Evolutionary conservation across 495 filamentous ascomycete genomes (phyloP), one percentile per base, ranked within the genome.

Genomic region (Schizothecium vesticola): DNA sequence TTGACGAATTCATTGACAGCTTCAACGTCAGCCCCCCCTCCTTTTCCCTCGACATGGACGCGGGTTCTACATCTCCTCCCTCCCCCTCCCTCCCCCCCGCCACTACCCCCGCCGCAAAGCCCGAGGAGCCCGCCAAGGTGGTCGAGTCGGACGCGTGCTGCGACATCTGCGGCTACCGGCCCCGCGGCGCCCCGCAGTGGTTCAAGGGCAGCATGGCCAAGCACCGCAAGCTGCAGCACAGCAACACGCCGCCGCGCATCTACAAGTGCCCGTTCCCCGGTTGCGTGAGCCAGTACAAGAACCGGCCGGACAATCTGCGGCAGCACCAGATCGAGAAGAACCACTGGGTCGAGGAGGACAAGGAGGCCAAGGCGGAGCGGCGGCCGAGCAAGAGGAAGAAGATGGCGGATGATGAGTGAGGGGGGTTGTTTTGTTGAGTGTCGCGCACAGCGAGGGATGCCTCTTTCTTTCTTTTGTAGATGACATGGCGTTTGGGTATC

Each of bases 181-280:
- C 82, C 2, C 81, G 82, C 69, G 82, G 82, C 13, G 78, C 82
- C 61, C 82, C 82, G n/a, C 80, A 81, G 64, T 84, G 82, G 82
- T 84, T 83, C 68, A 81, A 80, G 63, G 82, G 82, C 22, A 83
- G 81, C 72, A 84, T 84, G 82, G 78, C 81, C 65, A 84, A 84
- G 72, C 82, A 84, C 71, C 80, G 75, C 74, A 84, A 80, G 66
- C 76, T 82, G 71, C 77, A 82, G 68, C 82, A 84, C 73, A 81
- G 80, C 64, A 68, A 69, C 3, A 75, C 70, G 16, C 80, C 80
- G 11, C 80, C 80, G 12, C 70, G 73, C 58, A 83, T 84, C 58
- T 84, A 78, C 74, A 78, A 79, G 68, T 84, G 82, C 62, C 77
- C 79, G 0, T 84, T 64, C 22, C 81, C 81, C 0, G 82, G 82